Conservation (phyloP, 768 basidiomycete genomes). For the Boletus rubropictus region DNA sequence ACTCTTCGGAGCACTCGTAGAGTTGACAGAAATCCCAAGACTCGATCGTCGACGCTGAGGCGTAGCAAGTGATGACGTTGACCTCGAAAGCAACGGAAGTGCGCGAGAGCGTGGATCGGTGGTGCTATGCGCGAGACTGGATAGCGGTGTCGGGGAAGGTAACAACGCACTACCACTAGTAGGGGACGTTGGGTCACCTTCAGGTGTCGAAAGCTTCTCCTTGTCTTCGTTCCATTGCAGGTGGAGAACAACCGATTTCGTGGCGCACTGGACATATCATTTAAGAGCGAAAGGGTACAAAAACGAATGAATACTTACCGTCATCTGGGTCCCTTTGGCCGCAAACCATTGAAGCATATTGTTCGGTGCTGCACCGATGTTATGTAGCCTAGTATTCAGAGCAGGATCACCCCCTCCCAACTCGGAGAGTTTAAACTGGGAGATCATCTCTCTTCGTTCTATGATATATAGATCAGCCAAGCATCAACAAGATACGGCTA, state of each 20-base stretch:
- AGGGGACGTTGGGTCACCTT: conserved; percentile 22
- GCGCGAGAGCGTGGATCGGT: conserved; percentile 38
- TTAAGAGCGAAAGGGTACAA: not conserved
- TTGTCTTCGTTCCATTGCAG: conserved; percentile 79
- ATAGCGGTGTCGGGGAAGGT: conserved; percentile 27
- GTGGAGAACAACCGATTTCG: conserved; percentile 80
- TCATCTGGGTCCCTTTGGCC: conserved; percentile 86
- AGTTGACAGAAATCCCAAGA: conserved; percentile 32
- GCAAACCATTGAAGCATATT: conserved; percentile 96
- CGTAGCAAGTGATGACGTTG: conserved; percentile 41
- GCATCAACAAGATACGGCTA: not conserved
- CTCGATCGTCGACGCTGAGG: conserved; percentile 35
- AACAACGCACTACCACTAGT: conserved; percentile 15
- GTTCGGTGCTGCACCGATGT: conserved; percentile 76
- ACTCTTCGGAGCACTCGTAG: conserved; percentile 33
- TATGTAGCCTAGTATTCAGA: conserved; percentile 60
- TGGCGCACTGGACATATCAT: conserved; percentile 62
- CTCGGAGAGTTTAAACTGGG: conserved; percentile 83
- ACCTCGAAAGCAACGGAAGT: conserved; percentile 49
- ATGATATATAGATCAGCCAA: conserved; percentile 5
- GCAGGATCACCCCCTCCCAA: conserved; percentile 64
- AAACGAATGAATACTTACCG: conserved; percentile 43
- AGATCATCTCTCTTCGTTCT: conserved; percentile 82
- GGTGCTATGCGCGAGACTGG: conserved; percentile 15
- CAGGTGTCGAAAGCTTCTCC: conserved; percentile 12